Percentiles rank a stretch among this genome's conserved stretches.
phyloP scores from a whole-genome alignment of 139 green algal genomes.

The Chlorella sp. region DNA sequence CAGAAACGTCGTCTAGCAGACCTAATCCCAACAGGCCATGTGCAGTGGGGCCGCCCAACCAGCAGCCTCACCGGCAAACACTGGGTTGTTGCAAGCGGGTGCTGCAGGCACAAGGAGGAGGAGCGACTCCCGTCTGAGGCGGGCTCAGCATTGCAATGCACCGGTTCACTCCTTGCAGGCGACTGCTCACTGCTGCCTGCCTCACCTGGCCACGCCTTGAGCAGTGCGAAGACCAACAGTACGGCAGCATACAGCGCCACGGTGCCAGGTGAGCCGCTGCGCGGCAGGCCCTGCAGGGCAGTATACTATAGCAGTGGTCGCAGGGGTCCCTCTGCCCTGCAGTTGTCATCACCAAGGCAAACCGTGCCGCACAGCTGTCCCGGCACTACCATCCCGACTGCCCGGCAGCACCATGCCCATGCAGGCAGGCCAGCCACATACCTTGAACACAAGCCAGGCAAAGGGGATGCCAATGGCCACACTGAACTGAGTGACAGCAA shows the following conservation, averaged over 20 bases:
- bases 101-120: neutral
- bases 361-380: no score
- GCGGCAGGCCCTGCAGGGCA: constrained; percentile 28
- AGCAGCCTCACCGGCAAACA: neutral
- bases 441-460: constrained; percentile 43
- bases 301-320: no score
- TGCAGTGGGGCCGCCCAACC: no score
- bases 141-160: no score
- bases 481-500: constrained; percentile 66
- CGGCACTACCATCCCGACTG: no score
- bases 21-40: no score
- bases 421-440: neutral
- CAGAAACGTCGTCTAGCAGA: no score
- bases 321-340: no score
- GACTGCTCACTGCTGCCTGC: neutral
- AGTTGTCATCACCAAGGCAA: no score
- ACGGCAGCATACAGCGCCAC: constrained; percentile 44
- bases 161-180: neutral
- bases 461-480: constrained; percentile 55
- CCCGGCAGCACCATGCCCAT: no score
- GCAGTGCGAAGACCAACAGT: constrained; percentile 46
- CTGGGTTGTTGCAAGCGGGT: constrained; percentile 36
- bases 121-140: no score
- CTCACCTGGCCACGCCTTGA: constrained; percentile 37
- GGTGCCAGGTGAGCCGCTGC: neutral